Evolutionary conservation across 1,139 yeast species (phyloP), one percentile per base, ranked within the genome.

Genomic region (Nakaseomyces nivariensis): DNA sequence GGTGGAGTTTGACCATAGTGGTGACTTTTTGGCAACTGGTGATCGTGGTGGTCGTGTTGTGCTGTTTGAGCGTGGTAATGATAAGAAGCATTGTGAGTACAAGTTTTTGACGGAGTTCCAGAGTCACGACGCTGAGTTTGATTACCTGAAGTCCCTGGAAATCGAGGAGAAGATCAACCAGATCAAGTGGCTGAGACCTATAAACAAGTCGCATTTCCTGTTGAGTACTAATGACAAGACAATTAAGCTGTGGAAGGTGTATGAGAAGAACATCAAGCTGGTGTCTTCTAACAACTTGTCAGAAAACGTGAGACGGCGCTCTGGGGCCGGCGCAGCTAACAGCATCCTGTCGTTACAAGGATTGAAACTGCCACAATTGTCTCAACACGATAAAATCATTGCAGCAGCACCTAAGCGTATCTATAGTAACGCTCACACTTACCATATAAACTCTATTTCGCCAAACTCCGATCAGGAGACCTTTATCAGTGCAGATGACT

Each of bases 1-100:
- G 2, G 97, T 94, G 42, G 97, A 94, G 70, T 94, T 94, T 64
- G 97, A 94, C 67, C 87, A 84, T 64, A 81, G 94, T 13, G 99
- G 99, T 47, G 88, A 92, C 67, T 94, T 84, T 63, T 74, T 94
- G 54, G 99, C 98, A 52, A 92, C 98, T 1, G 99, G 99, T 54
- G 99, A 94, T 71, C 84, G 92, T 64, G 99, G 99, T 48, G 99
- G 99, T 27, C 78, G 99, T 58, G 97, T 94, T 41, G 99, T 94
- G 11, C 72, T 94, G 51, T 94, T 94, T 69, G 97, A 92, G 69
- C 78, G 97, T 60, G 40, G 43, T 11, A 89, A 88, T 67, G 70
- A 37, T 22, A 73, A 85, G 65, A 81, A 82, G 66, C 64, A 66
- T 53, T 92, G 97, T 68, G 98, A 94, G 68, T 94, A 94, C 71